Conservation (phyloP, 2,329 filamentous ascomycete species). For the Fusarium nelsonii region DNA sequence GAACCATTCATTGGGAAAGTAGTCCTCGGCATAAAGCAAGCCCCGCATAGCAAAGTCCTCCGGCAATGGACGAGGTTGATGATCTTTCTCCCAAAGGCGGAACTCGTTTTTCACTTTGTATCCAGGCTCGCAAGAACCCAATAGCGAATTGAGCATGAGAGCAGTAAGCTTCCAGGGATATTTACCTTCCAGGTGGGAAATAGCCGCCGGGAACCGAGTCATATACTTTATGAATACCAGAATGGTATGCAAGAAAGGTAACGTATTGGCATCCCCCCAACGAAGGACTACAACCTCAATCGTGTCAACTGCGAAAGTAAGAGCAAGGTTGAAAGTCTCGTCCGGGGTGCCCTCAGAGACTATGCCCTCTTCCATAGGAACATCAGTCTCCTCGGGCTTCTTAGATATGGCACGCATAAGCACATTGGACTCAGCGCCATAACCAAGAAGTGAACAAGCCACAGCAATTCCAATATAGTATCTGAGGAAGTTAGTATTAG, state of each 20-base stretch:
- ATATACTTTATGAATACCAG: slow-evolving; percentile 69
- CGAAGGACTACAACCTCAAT: slow-evolving; percentile 63
- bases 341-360: slow-evolving; percentile 43
- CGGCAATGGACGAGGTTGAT: slow-evolving; percentile 67
- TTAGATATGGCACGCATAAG: slow-evolving; percentile 59
- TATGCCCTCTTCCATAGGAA: no score
- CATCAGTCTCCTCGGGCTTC: no score
- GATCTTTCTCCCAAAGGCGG: slow-evolving; percentile 59
- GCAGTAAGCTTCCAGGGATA: slow-evolving; percentile 66
- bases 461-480: slow-evolving; percentile 53
- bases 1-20: slow-evolving; percentile 72
- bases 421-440: slow-evolving; percentile 58
- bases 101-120: slow-evolving; percentile 61
- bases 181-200: slow-evolving; percentile 57
- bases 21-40: slow-evolving; percentile 69
- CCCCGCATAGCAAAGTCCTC: slow-evolving; percentile 78
- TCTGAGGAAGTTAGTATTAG: slow-evolving; percentile 35
- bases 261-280: slow-evolving; percentile 67
- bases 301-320: slow-evolving; percentile 58
- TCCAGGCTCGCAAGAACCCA: slow-evolving; percentile 46
- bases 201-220: slow-evolving; percentile 56
- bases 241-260: slow-evolving; percentile 72
- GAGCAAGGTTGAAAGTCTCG: slow-evolving; percentile 53
- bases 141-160: slow-evolving; percentile 55
- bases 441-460: slow-evolving; percentile 52